A percentile compares a stretch with the other conserved stretches of the same genome.
These are phyloP conservation scores for Penicillium sp. DNA, from an alignment of 2,329 filamentous ascomycete genomes.

Conservation along the genomic window DNA sequence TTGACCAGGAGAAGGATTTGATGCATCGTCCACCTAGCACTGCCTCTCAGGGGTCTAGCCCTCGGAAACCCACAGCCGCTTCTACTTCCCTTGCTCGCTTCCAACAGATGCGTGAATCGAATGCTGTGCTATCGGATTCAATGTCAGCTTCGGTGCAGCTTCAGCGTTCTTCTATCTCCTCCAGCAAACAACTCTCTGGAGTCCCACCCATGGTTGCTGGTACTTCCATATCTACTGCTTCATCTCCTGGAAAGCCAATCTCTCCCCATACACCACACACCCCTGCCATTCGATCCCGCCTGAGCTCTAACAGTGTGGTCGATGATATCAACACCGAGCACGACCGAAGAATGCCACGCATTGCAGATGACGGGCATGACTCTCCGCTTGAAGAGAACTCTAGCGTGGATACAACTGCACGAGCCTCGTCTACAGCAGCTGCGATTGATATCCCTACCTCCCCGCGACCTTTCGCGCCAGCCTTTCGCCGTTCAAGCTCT, in stretches of 20 bases:
- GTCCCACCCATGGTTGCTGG: constrained; percentile 62
- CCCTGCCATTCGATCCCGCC: constrained; percentile 86
- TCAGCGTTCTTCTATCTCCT: constrained; percentile 77
- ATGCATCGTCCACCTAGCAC: constrained; percentile 61
- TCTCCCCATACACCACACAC: constrained; percentile 78
- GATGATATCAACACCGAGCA: constrained; percentile 58
- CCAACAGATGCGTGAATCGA: constrained; percentile 84
- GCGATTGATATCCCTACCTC: constrained; percentile 53
- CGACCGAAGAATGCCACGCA: constrained; percentile 30
- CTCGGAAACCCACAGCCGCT: constrained; percentile 75
- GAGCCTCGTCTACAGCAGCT: constrained; percentile 37
- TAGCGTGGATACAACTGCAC: constrained; percentile 35
- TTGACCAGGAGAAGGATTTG: constrained; percentile 87
- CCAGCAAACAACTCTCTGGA: constrained; percentile 69
- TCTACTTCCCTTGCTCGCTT: constrained; percentile 81
- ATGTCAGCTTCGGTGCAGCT: constrained; percentile 88
- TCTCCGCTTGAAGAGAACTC: constrained; percentile 39
- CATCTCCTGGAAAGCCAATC: constrained; percentile 85
- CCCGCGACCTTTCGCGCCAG: constrained; percentile 42
- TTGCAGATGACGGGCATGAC: constrained; percentile 32
- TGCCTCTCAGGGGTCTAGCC: constrained; percentile 63
- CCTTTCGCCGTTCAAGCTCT: constrained; percentile 48
- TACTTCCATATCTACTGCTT: constrained; percentile 78
- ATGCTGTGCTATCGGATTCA: constrained; percentile 85
- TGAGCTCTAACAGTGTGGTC: constrained; percentile 85